Conservation (phyloP, 371 early-diverging fungal genomes). For the Haplosporangium sp. region DNA sequence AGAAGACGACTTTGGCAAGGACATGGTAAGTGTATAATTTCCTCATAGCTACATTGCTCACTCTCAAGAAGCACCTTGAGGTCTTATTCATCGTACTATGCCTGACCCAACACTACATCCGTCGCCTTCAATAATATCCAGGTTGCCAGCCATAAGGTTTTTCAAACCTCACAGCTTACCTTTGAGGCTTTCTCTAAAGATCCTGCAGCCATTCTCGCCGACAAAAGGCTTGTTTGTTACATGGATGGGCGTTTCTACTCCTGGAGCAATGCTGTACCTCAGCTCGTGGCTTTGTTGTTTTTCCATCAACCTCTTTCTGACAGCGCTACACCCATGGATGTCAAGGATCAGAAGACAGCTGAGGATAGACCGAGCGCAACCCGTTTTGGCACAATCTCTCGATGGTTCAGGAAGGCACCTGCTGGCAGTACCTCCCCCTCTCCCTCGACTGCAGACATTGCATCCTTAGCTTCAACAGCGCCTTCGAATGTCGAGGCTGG, state of each 20-base stretch:
- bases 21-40: slow-evolving; percentile 28
- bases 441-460: slow-evolving; percentile 23
- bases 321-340: slow-evolving; percentile 2
- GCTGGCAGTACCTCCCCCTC: slow-evolving; percentile 33
- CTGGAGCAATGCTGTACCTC: slow-evolving; percentile 59
- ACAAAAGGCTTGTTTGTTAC: slow-evolving; percentile 47
- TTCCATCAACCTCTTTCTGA: slow-evolving; percentile 59
- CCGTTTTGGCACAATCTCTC: slow-evolving; percentile 49
- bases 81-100: too few relatives aligned
- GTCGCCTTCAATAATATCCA: neutral
- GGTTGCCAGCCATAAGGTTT: slow-evolving; percentile 35
- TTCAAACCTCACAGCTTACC: slow-evolving; percentile 26
- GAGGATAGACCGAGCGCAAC: slow-evolving; percentile 45
- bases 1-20: slow-evolving; percentile 51
- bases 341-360: slow-evolving; percentile 34
- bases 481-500: slow-evolving; percentile 8
- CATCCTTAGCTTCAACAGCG: slow-evolving; percentile 1
- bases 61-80: too few relatives aligned
- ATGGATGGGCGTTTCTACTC: slow-evolving; percentile 56
- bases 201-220: slow-evolving; percentile 35
- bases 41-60: too few relatives aligned
- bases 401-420: slow-evolving; percentile 51
- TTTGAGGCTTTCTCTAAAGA: slow-evolving; percentile 46
- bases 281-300: slow-evolving; percentile 65
- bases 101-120: too few relatives aligned